Conservation (phyloP, 306 rosid genomes). For the Lathyrus oleraceus region DNA sequence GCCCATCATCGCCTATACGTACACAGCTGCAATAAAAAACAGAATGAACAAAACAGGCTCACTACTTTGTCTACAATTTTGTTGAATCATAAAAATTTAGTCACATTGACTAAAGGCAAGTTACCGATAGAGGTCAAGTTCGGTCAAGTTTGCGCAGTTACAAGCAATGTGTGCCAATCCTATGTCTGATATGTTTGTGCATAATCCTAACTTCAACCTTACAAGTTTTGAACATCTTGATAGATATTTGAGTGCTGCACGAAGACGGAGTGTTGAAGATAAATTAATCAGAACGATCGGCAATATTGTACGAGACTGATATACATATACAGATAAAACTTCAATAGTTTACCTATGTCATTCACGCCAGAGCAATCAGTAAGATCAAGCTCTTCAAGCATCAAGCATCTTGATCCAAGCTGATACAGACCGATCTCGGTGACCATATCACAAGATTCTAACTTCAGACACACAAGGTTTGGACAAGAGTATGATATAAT, state of each 20-base stretch:
- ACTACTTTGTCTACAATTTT: slow-evolving; percentile 6
- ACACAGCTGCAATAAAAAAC: slow-evolving; percentile 53
- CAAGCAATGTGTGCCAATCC: slow-evolving; percentile 61
- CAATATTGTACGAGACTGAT: slow-evolving; percentile 1
- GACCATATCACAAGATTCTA: slow-evolving; percentile 67
- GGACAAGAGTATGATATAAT: slow-evolving; percentile 51
- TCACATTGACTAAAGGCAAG: slow-evolving; percentile 8
- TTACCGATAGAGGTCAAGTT: slow-evolving; percentile 78
- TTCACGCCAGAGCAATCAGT: slow-evolving; percentile 66
- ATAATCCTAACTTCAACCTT: slow-evolving; percentile 63
- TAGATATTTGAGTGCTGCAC: slow-evolving; percentile 58
- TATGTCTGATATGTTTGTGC: slow-evolving; percentile 64
- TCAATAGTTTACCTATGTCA: slow-evolving; percentile 48
- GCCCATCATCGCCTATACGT: slow-evolving; percentile 60
- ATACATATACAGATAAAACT: not conserved
- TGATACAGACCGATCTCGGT: slow-evolving; percentile 50
- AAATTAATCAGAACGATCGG: slow-evolving; percentile 12
- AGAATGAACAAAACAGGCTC: slow-evolving; percentile 20
- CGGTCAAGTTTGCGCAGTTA: slow-evolving; percentile 54
- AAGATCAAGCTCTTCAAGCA: slow-evolving; percentile 65
- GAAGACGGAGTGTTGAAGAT: slow-evolving; percentile 4
- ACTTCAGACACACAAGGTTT: slow-evolving; percentile 55
- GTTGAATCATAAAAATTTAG: slow-evolving; percentile 1
- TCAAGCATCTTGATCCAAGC: slow-evolving; percentile 52
- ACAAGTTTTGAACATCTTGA: slow-evolving; percentile 54